Percentiles rank a stretch among this genome's conserved stretches.
Conservation (phyloP, 2,329 filamentous ascomycete genomes). For the Fusarium staphyleae region DNA sequence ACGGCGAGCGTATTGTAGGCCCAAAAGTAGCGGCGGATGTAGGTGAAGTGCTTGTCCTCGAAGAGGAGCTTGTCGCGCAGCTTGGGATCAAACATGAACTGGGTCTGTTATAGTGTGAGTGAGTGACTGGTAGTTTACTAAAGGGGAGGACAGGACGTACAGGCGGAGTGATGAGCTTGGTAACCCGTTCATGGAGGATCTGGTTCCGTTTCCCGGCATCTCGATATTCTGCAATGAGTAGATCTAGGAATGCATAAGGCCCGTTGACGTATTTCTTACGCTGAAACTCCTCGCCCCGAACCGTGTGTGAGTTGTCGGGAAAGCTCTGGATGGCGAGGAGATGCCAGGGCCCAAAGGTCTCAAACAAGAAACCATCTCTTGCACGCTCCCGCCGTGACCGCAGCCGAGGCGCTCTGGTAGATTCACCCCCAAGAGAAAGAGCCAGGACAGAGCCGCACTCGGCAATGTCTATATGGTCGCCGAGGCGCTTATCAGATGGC, state of each 20-base stretch:
- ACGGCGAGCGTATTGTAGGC: slow-evolving; percentile 67
- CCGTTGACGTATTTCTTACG: slow-evolving; percentile 65
- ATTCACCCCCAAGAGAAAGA: slow-evolving; percentile 61
- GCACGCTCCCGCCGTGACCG: slow-evolving; percentile 56
- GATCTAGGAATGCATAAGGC: slow-evolving; percentile 66
- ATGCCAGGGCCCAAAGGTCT: slow-evolving; percentile 67
- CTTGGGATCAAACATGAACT: slow-evolving; percentile 65
- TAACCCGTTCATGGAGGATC: slow-evolving; percentile 63
- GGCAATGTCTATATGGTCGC: slow-evolving; percentile 64
- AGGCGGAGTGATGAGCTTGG: slow-evolving; percentile 61
- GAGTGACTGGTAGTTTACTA: too few relatives aligned
- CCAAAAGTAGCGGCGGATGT: slow-evolving; percentile 68
- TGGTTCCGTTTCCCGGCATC: slow-evolving; percentile 66
- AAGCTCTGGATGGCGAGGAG: slow-evolving; percentile 65
- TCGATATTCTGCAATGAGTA: slow-evolving; percentile 64
- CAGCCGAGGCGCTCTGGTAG: slow-evolving; percentile 58
- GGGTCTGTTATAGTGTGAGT: slow-evolving; percentile 44
- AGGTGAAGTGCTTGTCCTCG: slow-evolving; percentile 67
- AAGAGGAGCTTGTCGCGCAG: slow-evolving; percentile 66
- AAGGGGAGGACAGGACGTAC: not conserved
- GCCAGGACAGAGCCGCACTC: slow-evolving; percentile 67
- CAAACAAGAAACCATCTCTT: slow-evolving; percentile 60
- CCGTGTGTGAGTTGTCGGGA: slow-evolving; percentile 64
- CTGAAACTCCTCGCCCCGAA: slow-evolving; percentile 61
- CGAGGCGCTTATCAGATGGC: slow-evolving; percentile 47